Conservation (phyloP, 192 early-diverging fungal species). For the Gonapodya prolifera region DNA sequence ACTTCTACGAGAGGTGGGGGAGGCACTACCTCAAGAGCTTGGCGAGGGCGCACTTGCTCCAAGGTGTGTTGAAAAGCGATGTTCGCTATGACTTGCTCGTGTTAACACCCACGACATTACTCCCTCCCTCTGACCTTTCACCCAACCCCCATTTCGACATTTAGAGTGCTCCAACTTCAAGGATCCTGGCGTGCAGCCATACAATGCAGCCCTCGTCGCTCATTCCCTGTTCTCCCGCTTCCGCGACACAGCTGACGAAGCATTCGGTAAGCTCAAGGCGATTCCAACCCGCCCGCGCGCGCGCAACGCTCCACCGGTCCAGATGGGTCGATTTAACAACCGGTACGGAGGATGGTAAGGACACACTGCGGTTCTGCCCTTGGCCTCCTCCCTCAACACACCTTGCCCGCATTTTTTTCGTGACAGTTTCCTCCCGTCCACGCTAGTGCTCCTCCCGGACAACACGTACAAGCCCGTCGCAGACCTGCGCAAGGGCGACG, state of each 20-base stretch:
- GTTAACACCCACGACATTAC: background rate
- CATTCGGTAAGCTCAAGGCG: background rate
- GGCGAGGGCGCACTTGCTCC: conserved; percentile 14
- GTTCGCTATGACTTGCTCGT: background rate
- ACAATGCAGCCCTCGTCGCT: background rate
- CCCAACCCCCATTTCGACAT: background rate
- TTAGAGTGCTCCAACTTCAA: conserved; percentile 24
- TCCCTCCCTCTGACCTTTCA: background rate
- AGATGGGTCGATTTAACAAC: background rate
- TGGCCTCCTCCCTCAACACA: too few relatives aligned
- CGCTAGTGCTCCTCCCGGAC: conserved; percentile 8
- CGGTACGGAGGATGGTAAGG: background rate
- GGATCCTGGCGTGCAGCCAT: conserved; percentile 23
- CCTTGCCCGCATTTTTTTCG: background rate
- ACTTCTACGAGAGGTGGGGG: conserved; percentile 18
- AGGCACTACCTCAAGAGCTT: conserved; percentile 19
- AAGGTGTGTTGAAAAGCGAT: background rate
- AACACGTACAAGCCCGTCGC: background rate
- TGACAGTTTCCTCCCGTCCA: background rate
- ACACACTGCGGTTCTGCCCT: too few relatives aligned
- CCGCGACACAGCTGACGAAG: background rate
- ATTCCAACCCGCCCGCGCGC: background rate
- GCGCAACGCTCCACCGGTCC: background rate
- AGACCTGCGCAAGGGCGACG: conserved; percentile 13
- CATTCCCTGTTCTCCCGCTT: background rate